Base-by-base conservation (phyloP, 441 rosid species). In the Adansonia gregorii region DNA sequence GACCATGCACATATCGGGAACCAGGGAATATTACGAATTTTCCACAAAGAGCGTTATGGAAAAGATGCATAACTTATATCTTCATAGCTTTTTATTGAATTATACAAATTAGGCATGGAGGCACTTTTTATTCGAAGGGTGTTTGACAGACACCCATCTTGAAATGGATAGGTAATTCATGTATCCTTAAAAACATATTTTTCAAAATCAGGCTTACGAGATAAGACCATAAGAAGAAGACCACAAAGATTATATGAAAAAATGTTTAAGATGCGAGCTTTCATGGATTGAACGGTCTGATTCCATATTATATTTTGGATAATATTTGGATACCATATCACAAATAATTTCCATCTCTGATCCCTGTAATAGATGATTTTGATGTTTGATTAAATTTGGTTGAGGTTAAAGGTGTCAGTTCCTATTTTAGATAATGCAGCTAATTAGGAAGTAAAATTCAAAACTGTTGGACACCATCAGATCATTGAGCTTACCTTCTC, bases 371-470 rank as follows among this genome's bases (percentile, higher is more conserved):
- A 41, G 70, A 39, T 66, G 5, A 63, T 10, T 27, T 63, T 63
- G 49, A 39, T 15, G 17, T 41, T 65, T n/a, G 43, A 49, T 9
- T 49, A 7, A 58, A 17, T 43, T 73, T 0, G 65, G 51, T 60
- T 65, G 59, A n/a, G 19, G 67, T 73, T 19, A 59, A 59, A 74
- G 58, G 69, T 46, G 27, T 10, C 11, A 3, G 11, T 74, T 63
- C 39, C 35, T 6, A n/a, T 22, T 45, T 51, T 60, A 74, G 68
- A 56, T 66, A 17, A 19, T 11, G 22, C 17, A 45, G 46, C 15
- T 73, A 72, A 56, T 73, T 73, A 73, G 59, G 64, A 60, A 20
- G 19, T 19, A 74, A 45, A 24, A 1, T 39, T 56, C 61, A 59
- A 39, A 43, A 45, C 65, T 9, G 58, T 45, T 51, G 24, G 51